Percentiles rank a stretch among this genome's conserved stretches.
phyloP scores from a whole-genome alignment of 768 basidiomycete species.

The Trametes elegans region DNA sequence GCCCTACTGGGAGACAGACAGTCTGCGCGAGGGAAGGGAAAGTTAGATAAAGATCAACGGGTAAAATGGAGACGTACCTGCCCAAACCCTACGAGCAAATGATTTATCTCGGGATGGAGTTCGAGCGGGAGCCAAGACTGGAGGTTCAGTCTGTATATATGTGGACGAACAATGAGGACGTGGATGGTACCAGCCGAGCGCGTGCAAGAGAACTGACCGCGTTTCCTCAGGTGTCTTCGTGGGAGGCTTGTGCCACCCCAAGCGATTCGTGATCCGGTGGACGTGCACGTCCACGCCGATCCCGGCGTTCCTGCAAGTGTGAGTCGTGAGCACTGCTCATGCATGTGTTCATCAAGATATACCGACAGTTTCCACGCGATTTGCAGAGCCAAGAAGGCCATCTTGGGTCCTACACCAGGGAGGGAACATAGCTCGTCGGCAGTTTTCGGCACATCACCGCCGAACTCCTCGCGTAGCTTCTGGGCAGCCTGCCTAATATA shows the following conservation, averaged over 20 bases:
- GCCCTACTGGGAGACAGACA: constrained; percentile 63
- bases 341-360: not conserved
- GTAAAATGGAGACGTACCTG: constrained; percentile 50
- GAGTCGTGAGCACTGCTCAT: not conserved
- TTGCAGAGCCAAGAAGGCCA: constrained; percentile 87
- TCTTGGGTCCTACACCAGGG: constrained; percentile 93
- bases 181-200: not conserved
- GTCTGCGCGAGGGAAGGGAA: constrained; percentile 39
- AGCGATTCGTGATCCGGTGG: constrained; percentile 88
- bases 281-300: constrained; percentile 98
- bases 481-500: constrained; percentile 75
- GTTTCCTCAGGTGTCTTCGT: constrained; percentile 91
- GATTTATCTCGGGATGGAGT: constrained; percentile 74
- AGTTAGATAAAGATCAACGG: not conserved
- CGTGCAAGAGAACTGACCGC: constrained; percentile 41
- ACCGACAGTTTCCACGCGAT: constrained; percentile 80
- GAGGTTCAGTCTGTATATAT: constrained; percentile 55
- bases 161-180: not conserved
- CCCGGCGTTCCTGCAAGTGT: constrained; percentile 64
- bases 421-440: constrained; percentile 85
- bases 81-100: constrained; percentile 80
- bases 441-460: constrained; percentile 85
- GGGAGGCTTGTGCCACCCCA: constrained; percentile 87
- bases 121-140: constrained; percentile 83
- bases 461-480: constrained; percentile 66